Evolutionary conservation across 331 rosid genomes (phyloP).

Genomic region (Phaseolus coccineus): DNA sequence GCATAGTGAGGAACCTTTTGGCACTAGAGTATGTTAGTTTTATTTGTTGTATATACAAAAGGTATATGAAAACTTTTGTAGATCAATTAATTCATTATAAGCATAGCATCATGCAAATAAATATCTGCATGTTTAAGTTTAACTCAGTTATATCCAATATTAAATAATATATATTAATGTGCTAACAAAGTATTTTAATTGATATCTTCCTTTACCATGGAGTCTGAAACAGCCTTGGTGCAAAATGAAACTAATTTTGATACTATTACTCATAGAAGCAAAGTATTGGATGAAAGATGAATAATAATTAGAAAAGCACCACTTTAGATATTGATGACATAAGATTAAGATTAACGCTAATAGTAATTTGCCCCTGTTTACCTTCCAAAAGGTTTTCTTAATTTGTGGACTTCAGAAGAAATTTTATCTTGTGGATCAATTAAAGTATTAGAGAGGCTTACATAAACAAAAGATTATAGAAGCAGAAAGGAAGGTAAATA

Average conservation of each 20-base stretch:
- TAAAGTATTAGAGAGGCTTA: background rate
- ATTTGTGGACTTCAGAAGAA: constrained; percentile 11
- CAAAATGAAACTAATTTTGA: background rate
- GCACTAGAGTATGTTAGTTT: no score
- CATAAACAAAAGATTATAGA: constrained; percentile 10
- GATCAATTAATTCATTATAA: constrained; percentile 20
- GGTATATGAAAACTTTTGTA: background rate
- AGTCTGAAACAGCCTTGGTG: background rate
- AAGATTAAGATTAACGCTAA: background rate
- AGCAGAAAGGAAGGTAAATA: constrained; percentile 19
- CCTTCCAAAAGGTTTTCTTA: constrained; percentile 9
- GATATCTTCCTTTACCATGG: no score
- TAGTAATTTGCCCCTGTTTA: constrained; percentile 9
- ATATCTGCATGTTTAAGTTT: background rate
- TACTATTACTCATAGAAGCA: background rate
- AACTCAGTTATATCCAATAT: background rate
- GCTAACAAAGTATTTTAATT: no score
- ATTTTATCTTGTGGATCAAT: constrained; percentile 12
- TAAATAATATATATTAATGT: no score
- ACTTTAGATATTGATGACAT: constrained; percentile 3
- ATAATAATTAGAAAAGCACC: background rate
- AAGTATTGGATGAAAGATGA: constrained; percentile 1
- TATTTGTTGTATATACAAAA: background rate
- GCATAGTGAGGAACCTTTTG: no score
- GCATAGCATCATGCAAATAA: constrained; percentile 16